Conservation (phyloP, 305 asterid genomes). For the Petunia hybrid region DNA sequence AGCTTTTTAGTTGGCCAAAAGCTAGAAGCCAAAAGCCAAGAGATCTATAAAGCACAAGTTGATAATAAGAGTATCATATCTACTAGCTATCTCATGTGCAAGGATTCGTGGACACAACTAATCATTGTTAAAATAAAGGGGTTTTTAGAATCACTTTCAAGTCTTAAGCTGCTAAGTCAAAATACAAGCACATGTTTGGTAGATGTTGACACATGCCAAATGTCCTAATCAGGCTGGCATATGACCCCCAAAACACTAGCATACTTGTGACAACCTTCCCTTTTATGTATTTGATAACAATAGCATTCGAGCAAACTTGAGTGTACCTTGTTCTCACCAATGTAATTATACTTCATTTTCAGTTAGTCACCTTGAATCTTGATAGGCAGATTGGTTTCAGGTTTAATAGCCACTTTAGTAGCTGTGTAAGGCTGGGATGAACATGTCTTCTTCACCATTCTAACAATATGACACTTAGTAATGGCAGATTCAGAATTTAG, state of each 20-base stretch:
- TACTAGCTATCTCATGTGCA: conserved; percentile 54
- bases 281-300: too few relatives aligned
- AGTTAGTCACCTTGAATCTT: too few relatives aligned
- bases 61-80: neutral
- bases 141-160: neutral
- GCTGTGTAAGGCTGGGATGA: too few relatives aligned
- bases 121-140: conserved; percentile 47
- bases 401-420: too few relatives aligned
- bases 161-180: conserved; percentile 12
- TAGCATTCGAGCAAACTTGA: too few relatives aligned
- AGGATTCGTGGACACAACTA: conserved; percentile 56
- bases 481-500: too few relatives aligned
- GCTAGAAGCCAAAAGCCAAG: neutral
- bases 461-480: too few relatives aligned
- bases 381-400: too few relatives aligned
- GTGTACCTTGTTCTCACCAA: too few relatives aligned
- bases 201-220: conserved; percentile 27
- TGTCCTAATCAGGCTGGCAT: neutral
- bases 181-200: conserved; percentile 34
- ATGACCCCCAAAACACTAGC: conserved; percentile 3
- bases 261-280: neutral
- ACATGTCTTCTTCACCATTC: too few relatives aligned
- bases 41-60: conserved; percentile 33
- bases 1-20: conserved; percentile 51
- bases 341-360: too few relatives aligned